Percentiles rank a stretch among this genome's conserved stretches.
phyloP scores from a whole-genome alignment of 345 rosid genomes.

The Citrus australasica region DNA sequence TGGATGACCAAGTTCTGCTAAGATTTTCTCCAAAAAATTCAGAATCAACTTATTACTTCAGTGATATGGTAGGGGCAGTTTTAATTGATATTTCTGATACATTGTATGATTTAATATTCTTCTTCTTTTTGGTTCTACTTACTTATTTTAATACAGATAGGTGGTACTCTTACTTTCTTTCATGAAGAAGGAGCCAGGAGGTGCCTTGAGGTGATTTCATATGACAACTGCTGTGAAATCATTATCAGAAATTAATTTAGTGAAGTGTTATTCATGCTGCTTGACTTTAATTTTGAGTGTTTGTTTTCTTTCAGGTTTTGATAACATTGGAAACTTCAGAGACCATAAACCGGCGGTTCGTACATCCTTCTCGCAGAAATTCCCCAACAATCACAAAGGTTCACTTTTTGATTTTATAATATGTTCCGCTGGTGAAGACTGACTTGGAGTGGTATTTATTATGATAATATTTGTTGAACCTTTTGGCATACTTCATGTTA shows the following conservation, averaged over 20 bases:
- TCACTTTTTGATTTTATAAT: background rate
- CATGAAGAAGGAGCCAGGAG: constrained; percentile 84
- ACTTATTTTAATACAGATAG: constrained; percentile 55
- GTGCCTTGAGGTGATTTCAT: constrained; percentile 81
- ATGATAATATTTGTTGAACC: background rate
- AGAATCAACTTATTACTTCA: constrained; percentile 87
- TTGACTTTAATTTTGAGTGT: constrained; percentile 16
- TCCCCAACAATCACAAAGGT: constrained; percentile 89
- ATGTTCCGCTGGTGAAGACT: background rate
- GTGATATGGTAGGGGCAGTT: constrained; percentile 66
- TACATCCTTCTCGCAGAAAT: constrained; percentile 88
- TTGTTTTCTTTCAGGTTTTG: constrained; percentile 49
- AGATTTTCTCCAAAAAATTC: constrained; percentile 92
- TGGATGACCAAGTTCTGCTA: constrained; percentile 88
- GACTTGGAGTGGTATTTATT: constrained; percentile 2
- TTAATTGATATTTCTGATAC: constrained; percentile 6
- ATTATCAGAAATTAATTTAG: constrained; percentile 2
- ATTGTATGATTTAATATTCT: background rate
- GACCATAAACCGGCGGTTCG: constrained; percentile 57
- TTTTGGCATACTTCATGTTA: background rate
- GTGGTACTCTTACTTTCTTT: constrained; percentile 94
- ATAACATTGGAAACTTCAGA: constrained; percentile 85
- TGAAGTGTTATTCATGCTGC: constrained; percentile 2
- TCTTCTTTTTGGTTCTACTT: constrained; percentile 11
- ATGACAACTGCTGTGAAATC: background rate